phyloP scores from a whole-genome alignment of 202 grass and related monocot genomes.

The Digitaria exilis region DNA sequence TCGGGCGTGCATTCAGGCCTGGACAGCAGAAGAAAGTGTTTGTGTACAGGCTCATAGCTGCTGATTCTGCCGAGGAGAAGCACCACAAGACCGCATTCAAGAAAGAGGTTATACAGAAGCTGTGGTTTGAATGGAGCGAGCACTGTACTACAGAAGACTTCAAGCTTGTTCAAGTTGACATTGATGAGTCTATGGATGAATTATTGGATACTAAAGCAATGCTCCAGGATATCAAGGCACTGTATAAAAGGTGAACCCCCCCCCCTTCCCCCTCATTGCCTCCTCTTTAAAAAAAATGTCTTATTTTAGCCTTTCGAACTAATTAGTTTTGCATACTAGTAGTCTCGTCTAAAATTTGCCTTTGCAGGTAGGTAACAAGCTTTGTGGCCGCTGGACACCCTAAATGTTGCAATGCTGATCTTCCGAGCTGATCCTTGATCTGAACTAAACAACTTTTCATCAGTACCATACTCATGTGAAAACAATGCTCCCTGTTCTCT shows the following conservation, averaged over 20 bases:
- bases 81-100: too few relatives aligned
- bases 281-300: too few relatives aligned
- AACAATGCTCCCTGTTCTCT: not conserved
- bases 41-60: slow-evolving; percentile 65
- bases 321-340: not conserved
- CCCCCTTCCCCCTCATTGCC: not conserved
- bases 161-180: slow-evolving; percentile 59
- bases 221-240: slow-evolving; percentile 63
- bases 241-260: slow-evolving; percentile 82
- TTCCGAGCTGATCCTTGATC: not conserved
- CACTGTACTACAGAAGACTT: slow-evolving; percentile 57
- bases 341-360: not conserved
- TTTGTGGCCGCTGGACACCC: not conserved
- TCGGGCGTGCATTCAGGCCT: too few relatives aligned
- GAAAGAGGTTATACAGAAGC: slow-evolving; percentile 55
- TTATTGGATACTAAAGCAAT: slow-evolving; percentile 58
- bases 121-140: slow-evolving; percentile 95
- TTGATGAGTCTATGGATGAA: slow-evolving; percentile 56
- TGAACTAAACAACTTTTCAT: slow-evolving; percentile 29
- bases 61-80: slow-evolving; percentile 56
- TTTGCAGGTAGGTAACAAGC: slow-evolving; percentile 29
- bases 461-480: not conserved
- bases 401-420: slow-evolving; percentile 37
- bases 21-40: slow-evolving; percentile 55
- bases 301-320: too few relatives aligned